phyloP scores from a whole-genome alignment of 495 filamentous ascomycete genomes.

The Paragyromitra xinjiangensis region DNA sequence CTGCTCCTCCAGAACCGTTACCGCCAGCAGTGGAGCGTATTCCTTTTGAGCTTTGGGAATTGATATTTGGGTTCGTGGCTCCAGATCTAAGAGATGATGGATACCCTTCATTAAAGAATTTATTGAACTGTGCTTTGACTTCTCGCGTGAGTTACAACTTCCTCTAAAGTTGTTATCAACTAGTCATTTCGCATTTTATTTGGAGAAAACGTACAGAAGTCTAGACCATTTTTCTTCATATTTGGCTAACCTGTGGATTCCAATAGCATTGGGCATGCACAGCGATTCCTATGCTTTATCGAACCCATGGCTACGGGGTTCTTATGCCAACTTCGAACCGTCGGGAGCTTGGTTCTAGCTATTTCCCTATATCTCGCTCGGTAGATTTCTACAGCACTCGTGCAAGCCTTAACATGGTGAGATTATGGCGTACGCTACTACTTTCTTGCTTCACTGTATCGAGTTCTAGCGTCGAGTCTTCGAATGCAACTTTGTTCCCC shows the following conservation, averaged over 20 bases:
- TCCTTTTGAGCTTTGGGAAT: slow-evolving; percentile 53
- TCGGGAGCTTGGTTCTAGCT: slow-evolving; percentile 27
- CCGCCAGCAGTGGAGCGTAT: slow-evolving; percentile 41
- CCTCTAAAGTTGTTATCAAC: not conserved
- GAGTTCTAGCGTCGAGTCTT: slow-evolving; percentile 50
- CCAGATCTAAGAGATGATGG: slow-evolving; percentile 48
- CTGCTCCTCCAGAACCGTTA: slow-evolving; percentile 26
- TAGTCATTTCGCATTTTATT: not conserved
- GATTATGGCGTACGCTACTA: slow-evolving; percentile 54
- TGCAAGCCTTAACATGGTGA: slow-evolving; percentile 46
- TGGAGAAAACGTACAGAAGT: not conserved
- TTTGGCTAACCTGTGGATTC: slow-evolving; percentile 18
- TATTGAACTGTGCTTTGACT: slow-evolving; percentile 55
- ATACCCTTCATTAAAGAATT: slow-evolving; percentile 42
- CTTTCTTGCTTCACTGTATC: slow-evolving; percentile 57
- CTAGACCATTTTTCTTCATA: not conserved
- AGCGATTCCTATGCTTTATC: slow-evolving; percentile 53
- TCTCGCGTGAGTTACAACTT: slow-evolving; percentile 48
- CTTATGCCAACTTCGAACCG: slow-evolving; percentile 50
- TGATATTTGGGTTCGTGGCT: slow-evolving; percentile 55
- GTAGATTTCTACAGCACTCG: slow-evolving; percentile 51
- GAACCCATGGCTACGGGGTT: slow-evolving; percentile 55
- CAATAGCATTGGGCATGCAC: slow-evolving; percentile 51
- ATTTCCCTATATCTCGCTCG: slow-evolving; percentile 52
- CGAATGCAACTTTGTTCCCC: slow-evolving; percentile 52